These are phyloP conservation scores for Hypoxylon sp. DNA, from an alignment of 2,329 filamentous ascomycete genomes.

Conservation along the genomic window DNA sequence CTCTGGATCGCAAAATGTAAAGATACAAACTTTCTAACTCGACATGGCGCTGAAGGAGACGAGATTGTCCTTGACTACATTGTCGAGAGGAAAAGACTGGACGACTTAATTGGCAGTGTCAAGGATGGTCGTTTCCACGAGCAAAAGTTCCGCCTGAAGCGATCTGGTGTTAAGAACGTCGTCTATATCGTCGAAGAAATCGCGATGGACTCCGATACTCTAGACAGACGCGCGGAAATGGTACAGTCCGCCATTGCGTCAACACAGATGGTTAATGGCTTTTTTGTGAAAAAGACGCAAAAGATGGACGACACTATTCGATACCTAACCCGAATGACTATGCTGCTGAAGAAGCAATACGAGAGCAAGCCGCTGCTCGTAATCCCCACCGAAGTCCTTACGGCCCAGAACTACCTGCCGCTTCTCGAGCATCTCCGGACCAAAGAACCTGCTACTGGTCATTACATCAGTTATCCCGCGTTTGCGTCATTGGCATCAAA, in stretches of 20 bases:
- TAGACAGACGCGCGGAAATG: conserved; percentile 73
- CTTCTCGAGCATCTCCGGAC: conserved; percentile 72
- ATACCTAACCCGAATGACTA: conserved; percentile 81
- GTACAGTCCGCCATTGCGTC: conserved; percentile 81
- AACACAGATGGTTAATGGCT: conserved; percentile 83
- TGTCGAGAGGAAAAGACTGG: conserved; percentile 83
- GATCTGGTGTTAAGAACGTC: conserved; percentile 81
- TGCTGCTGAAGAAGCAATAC: conserved; percentile 76
- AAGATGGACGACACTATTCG: conserved; percentile 84
- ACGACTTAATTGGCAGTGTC: conserved; percentile 84
- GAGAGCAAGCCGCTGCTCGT: conserved; percentile 70
- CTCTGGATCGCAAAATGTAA: conserved; percentile 84
- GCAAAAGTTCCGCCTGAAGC: conserved; percentile 84
- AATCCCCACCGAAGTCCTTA: conserved; percentile 76
- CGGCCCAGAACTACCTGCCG: conserved; percentile 75
- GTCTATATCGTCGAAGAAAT: conserved; percentile 86
- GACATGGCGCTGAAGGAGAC: conserved; percentile 72
- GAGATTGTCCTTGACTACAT: conserved; percentile 86
- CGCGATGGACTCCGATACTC: conserved; percentile 68
- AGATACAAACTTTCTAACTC: conserved; percentile 69
- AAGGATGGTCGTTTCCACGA: conserved; percentile 87
- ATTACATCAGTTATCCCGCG: conserved; percentile 77
- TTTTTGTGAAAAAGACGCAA: conserved; percentile 82
- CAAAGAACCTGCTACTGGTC: conserved; percentile 65
- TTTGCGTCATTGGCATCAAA: conserved; percentile 83